phyloP scores from a whole-genome alignment of 371 early-diverging fungal genomes.

The Phascolomyces articulosus region DNA sequence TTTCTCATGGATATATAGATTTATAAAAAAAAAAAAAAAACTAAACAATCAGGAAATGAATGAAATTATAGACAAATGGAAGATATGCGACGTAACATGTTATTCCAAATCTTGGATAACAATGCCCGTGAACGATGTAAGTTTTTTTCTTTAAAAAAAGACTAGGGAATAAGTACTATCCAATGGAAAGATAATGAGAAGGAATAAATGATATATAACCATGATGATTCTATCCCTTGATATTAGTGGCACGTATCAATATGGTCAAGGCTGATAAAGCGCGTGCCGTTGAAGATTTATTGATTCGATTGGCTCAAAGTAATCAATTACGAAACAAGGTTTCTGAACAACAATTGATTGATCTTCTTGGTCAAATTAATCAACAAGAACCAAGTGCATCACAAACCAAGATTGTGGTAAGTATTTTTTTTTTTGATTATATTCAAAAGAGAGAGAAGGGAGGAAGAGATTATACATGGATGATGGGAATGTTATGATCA shows the following conservation, averaged over 20 bases:
- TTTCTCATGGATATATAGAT: no score
- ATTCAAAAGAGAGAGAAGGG: not conserved
- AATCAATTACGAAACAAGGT: constrained; percentile 85
- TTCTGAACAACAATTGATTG: constrained; percentile 84
- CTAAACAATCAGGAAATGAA: no score
- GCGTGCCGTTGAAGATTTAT: constrained; percentile 86
- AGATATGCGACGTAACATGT: constrained; percentile 82
- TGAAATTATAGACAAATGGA: constrained; percentile 68
- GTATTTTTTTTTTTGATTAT: not conserved
- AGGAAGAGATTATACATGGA: no score
- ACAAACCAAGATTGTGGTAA: constrained; percentile 80
- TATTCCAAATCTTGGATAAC: constrained; percentile 83
- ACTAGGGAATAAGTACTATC: no score
- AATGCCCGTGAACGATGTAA: constrained; percentile 87
- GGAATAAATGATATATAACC: no score
- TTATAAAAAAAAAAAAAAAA: no score
- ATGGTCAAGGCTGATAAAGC: constrained; percentile 92
- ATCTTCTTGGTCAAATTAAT: constrained; percentile 83
- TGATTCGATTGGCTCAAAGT: constrained; percentile 87
- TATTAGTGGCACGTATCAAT: constrained; percentile 80
- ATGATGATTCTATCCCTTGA: no score
- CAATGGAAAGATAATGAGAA: no score
- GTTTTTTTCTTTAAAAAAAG: constrained; percentile 21
- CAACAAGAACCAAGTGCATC: constrained; percentile 62
- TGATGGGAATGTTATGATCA: no score